A percentile compares a stretch with the other conserved stretches of the same genome.
Evolutionary conservation across 352 stramenopile genomes (phyloP).

Genomic region (Pseudoperonospora humuli): DNA sequence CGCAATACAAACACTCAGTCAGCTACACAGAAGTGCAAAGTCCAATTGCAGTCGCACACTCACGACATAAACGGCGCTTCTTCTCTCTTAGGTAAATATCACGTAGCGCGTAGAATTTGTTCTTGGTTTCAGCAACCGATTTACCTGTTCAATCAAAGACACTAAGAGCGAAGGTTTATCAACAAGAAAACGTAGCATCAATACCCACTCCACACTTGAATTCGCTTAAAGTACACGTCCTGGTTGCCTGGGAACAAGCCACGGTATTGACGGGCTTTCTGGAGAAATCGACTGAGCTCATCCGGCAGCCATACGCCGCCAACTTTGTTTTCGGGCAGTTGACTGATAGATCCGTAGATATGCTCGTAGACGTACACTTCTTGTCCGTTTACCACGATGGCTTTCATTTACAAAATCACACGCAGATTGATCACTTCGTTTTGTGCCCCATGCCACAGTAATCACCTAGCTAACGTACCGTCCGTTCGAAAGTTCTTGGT

Average conservation of each 20-base stretch:
- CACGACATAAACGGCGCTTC: conserved; percentile 19
- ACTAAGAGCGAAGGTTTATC: neutral
- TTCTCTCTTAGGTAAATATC: conserved; percentile 57
- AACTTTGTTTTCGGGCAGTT: conserved; percentile 46
- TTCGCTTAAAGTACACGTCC: conserved; percentile 55
- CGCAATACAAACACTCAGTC: neutral
- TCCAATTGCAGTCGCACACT: neutral
- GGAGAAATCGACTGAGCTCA: conserved; percentile 47
- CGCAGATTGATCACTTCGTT: neutral
- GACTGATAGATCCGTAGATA: conserved; percentile 59
- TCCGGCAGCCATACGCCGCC: conserved; percentile 64
- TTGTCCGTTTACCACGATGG: conserved; percentile 29
- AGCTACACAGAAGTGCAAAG: neutral
- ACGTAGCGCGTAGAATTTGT: conserved; percentile 68
- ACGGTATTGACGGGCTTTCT: conserved; percentile 57
- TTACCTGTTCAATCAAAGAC: conserved; percentile 28
- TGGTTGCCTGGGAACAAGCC: conserved; percentile 27
- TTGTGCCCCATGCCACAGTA: no score
- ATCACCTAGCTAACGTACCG: conserved; percentile 17
- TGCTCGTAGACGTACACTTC: conserved; percentile 53
- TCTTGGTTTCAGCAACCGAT: conserved; percentile 45
- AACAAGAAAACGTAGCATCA: no score
- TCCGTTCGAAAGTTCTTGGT: conserved; percentile 65
- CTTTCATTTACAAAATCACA: neutral
- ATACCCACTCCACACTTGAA: conserved; percentile 53